Conservation (phyloP, 148 eudicot species). For the Rhododendron ovatum region DNA sequence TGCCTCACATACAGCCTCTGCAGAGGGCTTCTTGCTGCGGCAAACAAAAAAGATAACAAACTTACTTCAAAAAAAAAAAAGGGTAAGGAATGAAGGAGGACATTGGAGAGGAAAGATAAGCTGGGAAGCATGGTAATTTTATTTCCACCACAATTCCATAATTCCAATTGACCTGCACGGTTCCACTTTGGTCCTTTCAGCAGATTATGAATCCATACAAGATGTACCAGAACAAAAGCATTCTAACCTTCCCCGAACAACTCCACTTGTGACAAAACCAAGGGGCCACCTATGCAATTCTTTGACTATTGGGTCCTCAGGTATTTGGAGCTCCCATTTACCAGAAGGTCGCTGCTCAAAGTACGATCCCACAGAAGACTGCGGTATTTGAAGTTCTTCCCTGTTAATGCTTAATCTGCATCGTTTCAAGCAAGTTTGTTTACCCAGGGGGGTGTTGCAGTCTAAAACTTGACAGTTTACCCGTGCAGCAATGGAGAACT, state of each 20-base stretch:
- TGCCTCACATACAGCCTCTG: conserved; percentile 71
- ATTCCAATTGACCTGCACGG: neutral
- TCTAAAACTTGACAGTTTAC: neutral
- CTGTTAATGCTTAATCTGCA: conserved; percentile 46
- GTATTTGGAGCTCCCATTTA: conserved; percentile 69
- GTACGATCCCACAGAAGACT: conserved; percentile 46
- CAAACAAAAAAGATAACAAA: neutral
- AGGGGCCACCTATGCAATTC: conserved; percentile 66
- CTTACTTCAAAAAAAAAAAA: neutral
- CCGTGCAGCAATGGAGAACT: neutral
- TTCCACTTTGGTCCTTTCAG: neutral
- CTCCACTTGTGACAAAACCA: conserved; percentile 87
- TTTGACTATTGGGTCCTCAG: conserved; percentile 44
- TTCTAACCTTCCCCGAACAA: conserved; percentile 81
- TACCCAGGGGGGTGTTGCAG: neutral
- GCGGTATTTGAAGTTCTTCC: conserved; percentile 55
- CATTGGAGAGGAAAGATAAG: neutral
- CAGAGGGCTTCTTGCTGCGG: conserved; percentile 76
- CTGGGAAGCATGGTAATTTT: neutral
- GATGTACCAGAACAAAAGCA: neutral
- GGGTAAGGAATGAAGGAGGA: neutral
- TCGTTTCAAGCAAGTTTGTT: conserved; percentile 14
- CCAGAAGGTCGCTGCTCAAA: conserved; percentile 51
- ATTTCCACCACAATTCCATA: neutral
- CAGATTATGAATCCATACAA: neutral